A percentile compares a stretch with the other conserved stretches of the same genome.
Evolutionary conservation across 179 eudicot genomes (phyloP).

Genomic region (Nepenthes alata): DNA sequence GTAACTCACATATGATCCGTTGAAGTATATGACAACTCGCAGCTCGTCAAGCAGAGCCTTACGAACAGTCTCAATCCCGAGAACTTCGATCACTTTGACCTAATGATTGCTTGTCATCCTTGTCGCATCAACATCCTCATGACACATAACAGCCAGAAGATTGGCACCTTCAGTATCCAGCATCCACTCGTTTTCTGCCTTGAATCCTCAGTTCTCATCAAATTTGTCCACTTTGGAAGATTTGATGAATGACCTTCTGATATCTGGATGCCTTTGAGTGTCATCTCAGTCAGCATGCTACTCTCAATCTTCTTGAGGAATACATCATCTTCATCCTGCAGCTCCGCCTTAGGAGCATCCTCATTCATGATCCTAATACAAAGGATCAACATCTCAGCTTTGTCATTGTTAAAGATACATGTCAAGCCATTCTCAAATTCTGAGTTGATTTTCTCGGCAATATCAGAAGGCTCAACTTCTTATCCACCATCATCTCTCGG

Average conservation of each 20-base stretch:
- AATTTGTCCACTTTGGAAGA: slow-evolving; percentile 63
- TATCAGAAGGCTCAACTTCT: slow-evolving; percentile 93
- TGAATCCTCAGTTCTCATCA: slow-evolving; percentile 74
- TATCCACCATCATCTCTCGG: slow-evolving; percentile 99
- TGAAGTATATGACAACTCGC: slow-evolving; percentile 90
- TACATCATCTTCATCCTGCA: slow-evolving; percentile 85
- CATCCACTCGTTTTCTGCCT: slow-evolving; percentile 93
- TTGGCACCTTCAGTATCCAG: slow-evolving; percentile 98
- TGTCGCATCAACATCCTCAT: slow-evolving; percentile 93
- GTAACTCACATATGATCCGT: slow-evolving; percentile 93
- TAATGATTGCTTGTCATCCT: slow-evolving; percentile 92
- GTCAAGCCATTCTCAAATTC: slow-evolving; percentile 87
- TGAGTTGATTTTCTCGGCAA: slow-evolving; percentile 87
- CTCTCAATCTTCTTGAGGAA: slow-evolving; percentile 89
- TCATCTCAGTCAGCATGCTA: slow-evolving; percentile 94
- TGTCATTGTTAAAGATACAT: slow-evolving; percentile 89
- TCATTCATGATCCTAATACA: slow-evolving; percentile 94
- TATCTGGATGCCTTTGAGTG: slow-evolving; percentile 89
- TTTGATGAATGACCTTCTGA: slow-evolving; percentile 92
- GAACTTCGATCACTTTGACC: slow-evolving; percentile 92
- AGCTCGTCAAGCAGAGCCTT: slow-evolving; percentile 84
- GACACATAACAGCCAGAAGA: slow-evolving; percentile 89
- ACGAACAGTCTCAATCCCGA: slow-evolving; percentile 96
- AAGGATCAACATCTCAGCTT: slow-evolving; percentile 88
- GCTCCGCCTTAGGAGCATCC: slow-evolving; percentile 75